Percentiles rank a stretch among this genome's conserved stretches.
phyloP scores from a whole-genome alignment of 1,284 basidiomycete genomes.

The Neolentinus lepideus region DNA sequence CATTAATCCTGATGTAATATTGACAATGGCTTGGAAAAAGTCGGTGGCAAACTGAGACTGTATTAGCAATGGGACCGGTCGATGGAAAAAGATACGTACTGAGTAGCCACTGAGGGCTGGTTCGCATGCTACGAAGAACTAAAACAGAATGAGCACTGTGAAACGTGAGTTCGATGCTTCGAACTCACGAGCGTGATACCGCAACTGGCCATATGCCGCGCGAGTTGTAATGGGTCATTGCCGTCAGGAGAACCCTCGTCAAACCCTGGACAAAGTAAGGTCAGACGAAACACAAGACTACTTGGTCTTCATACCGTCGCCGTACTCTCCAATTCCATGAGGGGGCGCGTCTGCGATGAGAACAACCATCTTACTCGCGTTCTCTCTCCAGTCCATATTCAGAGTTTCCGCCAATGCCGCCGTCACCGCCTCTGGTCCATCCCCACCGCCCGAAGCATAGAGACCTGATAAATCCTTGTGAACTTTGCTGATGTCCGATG shows the following conservation, averaged over 20 bases:
- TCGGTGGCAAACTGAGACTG: conserved; percentile 77
- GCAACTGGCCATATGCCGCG: conserved; percentile 81
- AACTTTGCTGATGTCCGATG: conserved; percentile 83
- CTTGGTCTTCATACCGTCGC: conserved; percentile 62
- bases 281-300: conserved; percentile 6
- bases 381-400: conserved; percentile 85
- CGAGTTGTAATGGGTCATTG: conserved; percentile 85
- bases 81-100: conserved; percentile 37
- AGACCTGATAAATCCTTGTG: conserved; percentile 79
- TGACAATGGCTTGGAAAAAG: conserved; percentile 90
- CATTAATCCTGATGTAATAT: conserved; percentile 92
- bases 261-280: conserved; percentile 51
- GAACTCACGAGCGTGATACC: conserved; percentile 82
- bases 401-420: conserved; percentile 86
- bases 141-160: conserved; percentile 7
- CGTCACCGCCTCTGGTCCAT: conserved; percentile 97
- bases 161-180: neutral
- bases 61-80: conserved; percentile 17
- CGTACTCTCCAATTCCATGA: conserved; percentile 90
- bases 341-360: conserved; percentile 97
- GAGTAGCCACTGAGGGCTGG: conserved; percentile 93
- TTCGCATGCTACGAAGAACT: conserved; percentile 99
- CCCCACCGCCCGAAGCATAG: conserved; percentile 93
- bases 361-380: conserved; percentile 92
- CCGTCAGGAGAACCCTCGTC: conserved; percentile 91